Evolutionary conservation across 495 filamentous ascomycete genomes (phyloP).

Genomic region (Tuber borchii): DNA sequence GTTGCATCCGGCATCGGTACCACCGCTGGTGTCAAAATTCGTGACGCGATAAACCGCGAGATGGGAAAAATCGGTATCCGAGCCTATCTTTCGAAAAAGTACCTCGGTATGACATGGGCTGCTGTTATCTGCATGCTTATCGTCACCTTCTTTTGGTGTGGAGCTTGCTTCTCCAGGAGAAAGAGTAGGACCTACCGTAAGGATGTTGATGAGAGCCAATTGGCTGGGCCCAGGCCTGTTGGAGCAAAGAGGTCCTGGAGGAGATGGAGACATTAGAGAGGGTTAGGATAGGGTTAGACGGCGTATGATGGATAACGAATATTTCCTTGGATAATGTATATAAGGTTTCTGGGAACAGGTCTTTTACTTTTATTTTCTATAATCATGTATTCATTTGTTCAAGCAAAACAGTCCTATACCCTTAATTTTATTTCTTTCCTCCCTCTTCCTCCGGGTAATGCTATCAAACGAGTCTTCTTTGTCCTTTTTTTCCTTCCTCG

Average conservation of each 20-base stretch:
- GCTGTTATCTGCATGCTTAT: constrained; percentile 29
- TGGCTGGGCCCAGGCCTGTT: constrained; percentile 3
- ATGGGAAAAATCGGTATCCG: constrained; percentile 14
- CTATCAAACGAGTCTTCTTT: neutral
- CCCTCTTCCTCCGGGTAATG: neutral
- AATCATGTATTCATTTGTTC: too few species aligned
- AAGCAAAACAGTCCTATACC: too few species aligned
- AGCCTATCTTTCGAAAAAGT: constrained; percentile 11
- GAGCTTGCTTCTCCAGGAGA: constrained; percentile 24
- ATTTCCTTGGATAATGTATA: neutral
- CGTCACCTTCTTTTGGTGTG: constrained; percentile 31
- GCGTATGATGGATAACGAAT: constrained; percentile 6
- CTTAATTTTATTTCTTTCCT: neutral
- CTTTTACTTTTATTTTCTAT: too few species aligned
- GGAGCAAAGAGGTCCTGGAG: neutral
- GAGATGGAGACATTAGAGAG: constrained; percentile 10
- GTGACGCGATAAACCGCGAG: constrained; percentile 32
- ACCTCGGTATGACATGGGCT: constrained; percentile 36
- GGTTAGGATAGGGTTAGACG: constrained; percentile 1
- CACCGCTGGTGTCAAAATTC: constrained; percentile 23
- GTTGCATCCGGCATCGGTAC: constrained; percentile 31
- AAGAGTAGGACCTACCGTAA: constrained; percentile 7
- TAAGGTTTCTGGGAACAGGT: neutral
- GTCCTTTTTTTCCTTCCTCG: neutral
- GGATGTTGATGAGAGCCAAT: constrained; percentile 3